A percentile compares a stretch with the other conserved stretches of the same genome.
phyloP scores from a whole-genome alignment of 2,329 filamentous ascomycete genomes.

The Emericellopsis cladophorae region DNA sequence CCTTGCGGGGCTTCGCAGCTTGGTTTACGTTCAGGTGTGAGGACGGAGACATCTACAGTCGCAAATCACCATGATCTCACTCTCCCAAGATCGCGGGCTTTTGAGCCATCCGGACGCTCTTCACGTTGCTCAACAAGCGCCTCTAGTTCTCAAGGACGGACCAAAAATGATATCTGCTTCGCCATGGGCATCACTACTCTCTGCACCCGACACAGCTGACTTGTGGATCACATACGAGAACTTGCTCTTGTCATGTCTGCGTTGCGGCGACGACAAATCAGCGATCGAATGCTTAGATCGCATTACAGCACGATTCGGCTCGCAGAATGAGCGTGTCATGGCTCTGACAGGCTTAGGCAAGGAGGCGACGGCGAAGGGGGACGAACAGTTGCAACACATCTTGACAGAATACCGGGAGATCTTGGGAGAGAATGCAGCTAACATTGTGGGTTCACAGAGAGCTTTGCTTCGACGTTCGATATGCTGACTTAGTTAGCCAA shows the following conservation, averaged over 20 bases:
- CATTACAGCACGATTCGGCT: slow-evolving; percentile 69
- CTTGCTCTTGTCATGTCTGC: slow-evolving; percentile 70
- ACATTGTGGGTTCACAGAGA: slow-evolving; percentile 49
- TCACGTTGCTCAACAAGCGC: slow-evolving; percentile 48
- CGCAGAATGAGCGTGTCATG: slow-evolving; percentile 74
- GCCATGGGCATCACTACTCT: slow-evolving; percentile 37
- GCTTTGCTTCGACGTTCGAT: not conserved
- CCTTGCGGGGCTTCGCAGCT: too few species aligned
- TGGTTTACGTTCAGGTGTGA: not conserved
- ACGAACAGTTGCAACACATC: slow-evolving; percentile 53
- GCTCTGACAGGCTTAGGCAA: slow-evolving; percentile 71
- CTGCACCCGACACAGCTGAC: slow-evolving; percentile 58
- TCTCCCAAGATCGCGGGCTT: slow-evolving; percentile 43
- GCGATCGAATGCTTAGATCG: slow-evolving; percentile 65
- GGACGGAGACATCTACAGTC: too few species aligned
- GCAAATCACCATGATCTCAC: slow-evolving; percentile 14
- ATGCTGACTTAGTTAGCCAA: slow-evolving; percentile 40
- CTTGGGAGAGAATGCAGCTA: slow-evolving; percentile 60
- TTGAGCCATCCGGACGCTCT: slow-evolving; percentile 43
- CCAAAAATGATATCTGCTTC: slow-evolving; percentile 42
- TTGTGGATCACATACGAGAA: slow-evolving; percentile 83
- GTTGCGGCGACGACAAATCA: slow-evolving; percentile 68
- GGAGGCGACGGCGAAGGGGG: slow-evolving; percentile 63
- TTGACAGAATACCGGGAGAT: slow-evolving; percentile 68
- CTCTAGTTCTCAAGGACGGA: slow-evolving; percentile 38